phyloP scores from a whole-genome alignment of 805 yeast genomes.

The Hanseniaspora vineae region DNA sequence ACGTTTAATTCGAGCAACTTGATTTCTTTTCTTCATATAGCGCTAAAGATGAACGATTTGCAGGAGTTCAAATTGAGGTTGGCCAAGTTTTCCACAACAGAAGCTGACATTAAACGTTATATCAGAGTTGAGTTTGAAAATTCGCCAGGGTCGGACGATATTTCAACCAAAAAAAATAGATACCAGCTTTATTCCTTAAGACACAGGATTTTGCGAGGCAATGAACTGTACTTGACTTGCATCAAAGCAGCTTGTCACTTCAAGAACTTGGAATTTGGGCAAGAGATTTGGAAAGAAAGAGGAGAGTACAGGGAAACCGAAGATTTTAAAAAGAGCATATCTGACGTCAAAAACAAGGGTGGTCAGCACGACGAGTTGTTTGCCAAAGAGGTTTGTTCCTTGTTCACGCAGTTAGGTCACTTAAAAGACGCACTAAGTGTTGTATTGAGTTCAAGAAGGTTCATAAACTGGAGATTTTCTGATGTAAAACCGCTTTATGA shows the following conservation, averaged over 20 bases:
- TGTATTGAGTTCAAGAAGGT: constrained; percentile 50
- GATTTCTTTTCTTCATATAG: constrained; percentile 16
- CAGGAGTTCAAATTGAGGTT: constrained; percentile 16
- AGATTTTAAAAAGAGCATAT: constrained; percentile 31
- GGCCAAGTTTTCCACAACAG: constrained; percentile 16
- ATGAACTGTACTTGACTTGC: constrained; percentile 45
- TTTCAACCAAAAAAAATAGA: constrained; percentile 9
- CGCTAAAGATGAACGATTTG: constrained; percentile 15
- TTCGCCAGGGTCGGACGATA: constrained; percentile 1
- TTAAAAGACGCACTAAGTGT: constrained; percentile 60
- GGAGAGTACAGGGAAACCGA: constrained; percentile 53
- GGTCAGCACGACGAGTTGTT: constrained; percentile 45
- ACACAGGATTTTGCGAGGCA: constrained; percentile 28
- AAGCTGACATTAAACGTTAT: constrained; percentile 11
- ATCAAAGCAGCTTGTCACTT: constrained; percentile 52
- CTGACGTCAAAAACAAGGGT: constrained; percentile 24
- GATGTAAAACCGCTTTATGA: constrained; percentile 31
- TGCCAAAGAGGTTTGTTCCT: constrained; percentile 57
- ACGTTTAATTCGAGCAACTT: constrained; percentile 13
- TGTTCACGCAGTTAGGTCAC: constrained; percentile 41
- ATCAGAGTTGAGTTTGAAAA: constrained; percentile 5
- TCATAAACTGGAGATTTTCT: constrained; percentile 54
- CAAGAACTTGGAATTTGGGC: constrained; percentile 45
- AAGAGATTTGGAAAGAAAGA: constrained; percentile 62
- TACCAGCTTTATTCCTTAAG: constrained; percentile 12